These are phyloP conservation scores for Aspergillus sclerotiicarbonarius DNA, from an alignment of 495 filamentous ascomycete genomes.

Conservation along the genomic window DNA sequence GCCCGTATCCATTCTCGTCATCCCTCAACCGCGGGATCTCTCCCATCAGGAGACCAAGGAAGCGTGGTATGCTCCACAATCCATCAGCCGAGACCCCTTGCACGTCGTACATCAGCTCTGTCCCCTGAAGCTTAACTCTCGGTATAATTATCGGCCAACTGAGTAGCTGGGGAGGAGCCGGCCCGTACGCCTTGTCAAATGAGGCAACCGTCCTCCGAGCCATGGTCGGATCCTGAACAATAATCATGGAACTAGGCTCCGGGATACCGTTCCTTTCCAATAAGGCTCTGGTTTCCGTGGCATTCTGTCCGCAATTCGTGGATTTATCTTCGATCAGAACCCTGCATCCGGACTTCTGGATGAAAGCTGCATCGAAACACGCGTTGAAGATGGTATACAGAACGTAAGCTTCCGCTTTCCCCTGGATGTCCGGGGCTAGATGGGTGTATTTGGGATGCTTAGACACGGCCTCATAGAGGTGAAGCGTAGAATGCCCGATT, in stretches of 20 bases:
- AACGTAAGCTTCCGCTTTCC: slow-evolving; percentile 31
- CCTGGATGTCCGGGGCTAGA: slow-evolving; percentile 20
- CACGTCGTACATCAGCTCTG: slow-evolving; percentile 15
- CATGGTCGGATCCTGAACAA: slow-evolving; percentile 43
- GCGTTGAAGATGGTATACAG: slow-evolving; percentile 27
- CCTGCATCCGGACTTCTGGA: slow-evolving; percentile 11
- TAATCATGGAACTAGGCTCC: slow-evolving; percentile 16
- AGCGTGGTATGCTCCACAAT: slow-evolving; percentile 28
- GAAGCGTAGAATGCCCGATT: slow-evolving; percentile 35
- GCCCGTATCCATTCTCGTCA: slow-evolving; percentile 37
- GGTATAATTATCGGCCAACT: slow-evolving; percentile 35
- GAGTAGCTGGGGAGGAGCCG: slow-evolving; percentile 21
- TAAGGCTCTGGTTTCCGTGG: slow-evolving; percentile 23
- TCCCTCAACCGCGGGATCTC: slow-evolving; percentile 36
- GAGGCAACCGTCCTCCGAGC: slow-evolving; percentile 32
- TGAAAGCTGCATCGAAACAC: slow-evolving; percentile 20
- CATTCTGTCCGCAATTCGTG: slow-evolving; percentile 40
- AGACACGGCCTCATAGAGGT: slow-evolving; percentile 32
- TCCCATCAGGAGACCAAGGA: slow-evolving; percentile 30
- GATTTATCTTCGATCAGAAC: slow-evolving; percentile 35
- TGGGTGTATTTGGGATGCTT: slow-evolving; percentile 21
- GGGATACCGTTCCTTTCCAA: slow-evolving; percentile 23
- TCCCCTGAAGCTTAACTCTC: slow-evolving; percentile 11
- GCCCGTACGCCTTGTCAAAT: slow-evolving; percentile 29
- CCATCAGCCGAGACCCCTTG: background rate